Evolutionary conservation across 805 yeast species (phyloP), one percentile per base, ranked within the genome.

Genomic region (Starmerella scarabaei): DNA sequence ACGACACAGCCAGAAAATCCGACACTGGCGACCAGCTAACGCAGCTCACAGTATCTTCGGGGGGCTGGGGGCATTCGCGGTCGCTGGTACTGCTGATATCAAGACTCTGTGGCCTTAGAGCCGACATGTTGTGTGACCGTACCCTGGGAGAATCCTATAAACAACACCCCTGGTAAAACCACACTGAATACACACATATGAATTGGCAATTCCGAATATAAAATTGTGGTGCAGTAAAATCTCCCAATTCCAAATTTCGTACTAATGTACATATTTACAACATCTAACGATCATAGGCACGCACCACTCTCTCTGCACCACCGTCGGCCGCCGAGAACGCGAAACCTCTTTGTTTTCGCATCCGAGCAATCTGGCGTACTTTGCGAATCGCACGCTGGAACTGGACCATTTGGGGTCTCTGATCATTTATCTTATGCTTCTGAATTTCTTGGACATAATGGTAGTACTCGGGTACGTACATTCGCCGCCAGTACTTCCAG

Each of bases 301-400:
- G 72, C 36, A 91, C 79, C 45, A 91, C 73, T 55, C 77, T 77
- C 50, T 85, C 95, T 28, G 93, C 93, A 35, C 94, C 94, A 57
- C 82, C 94, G 48, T 84, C 94, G 35, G 81, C 85, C 60, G 91
- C 97, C 5, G 96, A 85, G 54, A 91, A 91, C 1, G 99, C 99
- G 67, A 83, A 91, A 5, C 99, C 99, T 62, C 97, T 77, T 63
- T 91, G 98, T 56, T 91, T 91, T 58, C 93, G 81, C 82, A 91
- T 88, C 60, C 99, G 73, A 60, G 88, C 94, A 29, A 91, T 97
- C 61, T 93, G 99, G 61, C 99, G 78, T 19, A 91, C 97, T 57
- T 85, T 91, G 56, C 97, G 72, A 41, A 91, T 91, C 5, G 97
- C 96, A 59, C 80, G 85, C 61, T 91, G 98, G 69, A 91, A 91